A percentile compares a stretch with the other conserved stretches of the same genome.
phyloP scores from a whole-genome alignment of 345 rosid species.

The Odontarrhena argentea region DNA sequence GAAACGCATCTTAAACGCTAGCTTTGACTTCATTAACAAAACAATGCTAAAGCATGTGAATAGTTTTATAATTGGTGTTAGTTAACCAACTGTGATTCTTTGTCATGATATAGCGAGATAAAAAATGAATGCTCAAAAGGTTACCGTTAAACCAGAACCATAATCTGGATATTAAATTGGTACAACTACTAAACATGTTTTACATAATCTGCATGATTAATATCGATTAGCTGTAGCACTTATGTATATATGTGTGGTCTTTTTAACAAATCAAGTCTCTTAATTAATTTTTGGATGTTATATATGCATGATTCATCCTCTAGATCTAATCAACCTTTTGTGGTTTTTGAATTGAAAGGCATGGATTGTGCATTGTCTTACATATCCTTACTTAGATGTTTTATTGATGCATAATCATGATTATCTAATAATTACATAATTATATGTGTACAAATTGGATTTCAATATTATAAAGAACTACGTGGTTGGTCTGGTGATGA shows the following conservation, averaged over 20 bases:
- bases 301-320: constrained; percentile 16
- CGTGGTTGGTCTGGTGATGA: constrained; percentile 33
- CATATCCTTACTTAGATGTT: constrained; percentile 34
- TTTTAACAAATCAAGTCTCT: constrained; percentile 26
- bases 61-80: background rate
- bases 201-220: constrained; percentile 33
- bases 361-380: constrained; percentile 33
- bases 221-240: constrained; percentile 38
- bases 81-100: constrained; percentile 13
- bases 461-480: constrained; percentile 10
- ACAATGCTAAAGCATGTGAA: background rate
- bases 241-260: constrained; percentile 27
- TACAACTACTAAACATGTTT: constrained; percentile 37
- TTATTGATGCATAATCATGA: constrained; percentile 16
- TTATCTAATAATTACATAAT: constrained; percentile 36
- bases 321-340: constrained; percentile 35
- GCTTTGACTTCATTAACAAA: background rate
- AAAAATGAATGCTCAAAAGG: constrained; percentile 11
- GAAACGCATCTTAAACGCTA: background rate
- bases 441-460: constrained; percentile 25
- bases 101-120: background rate
- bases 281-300: constrained; percentile 27
- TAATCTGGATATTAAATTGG: constrained; percentile 18
- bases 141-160: constrained; percentile 20
- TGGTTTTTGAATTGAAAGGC: constrained; percentile 22